Evolutionary conservation across 208 protist genomes (phyloP), one percentile per base, ranked within the genome.

Genomic region (Leishmania braziliensis): DNA sequence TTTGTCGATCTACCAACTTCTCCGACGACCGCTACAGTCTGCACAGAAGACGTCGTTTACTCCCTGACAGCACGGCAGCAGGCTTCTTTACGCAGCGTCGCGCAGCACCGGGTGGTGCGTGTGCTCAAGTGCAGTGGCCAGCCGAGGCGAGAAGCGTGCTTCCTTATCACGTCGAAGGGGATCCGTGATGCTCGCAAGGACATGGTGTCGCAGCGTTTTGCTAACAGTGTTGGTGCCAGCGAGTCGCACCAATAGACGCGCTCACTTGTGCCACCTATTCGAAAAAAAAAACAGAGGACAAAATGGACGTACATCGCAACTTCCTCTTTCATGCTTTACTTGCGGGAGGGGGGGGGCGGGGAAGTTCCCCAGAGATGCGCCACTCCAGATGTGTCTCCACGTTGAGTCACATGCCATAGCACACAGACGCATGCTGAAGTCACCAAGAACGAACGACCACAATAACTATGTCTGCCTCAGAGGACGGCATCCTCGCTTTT

Each of bases 101-200:
- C 77, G 43, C 94, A 95, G 71, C 92, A 97, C 81, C 93, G 93
- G 36, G 92, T 97, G 46, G 89, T 87, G 36, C 90, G 92, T 2
- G 72, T 97, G 54, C 74, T 95, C 51, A 92, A 92, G 72, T 86
- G 80, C 39, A 83, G 87, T 20, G 86, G 78, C 8, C 66, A 83
- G 36, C 62, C 82, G 29, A 84, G 89, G 18, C 75, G 83, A 1
- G 82, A 95, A 84, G 88, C 87, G 62, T 95, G 92, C 81, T 97
- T 97, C 58, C 83, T 83, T 2, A 86, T 97, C 39, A 92, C 88
- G 1, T 71, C 84, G 4, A 93, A 93, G 39, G 94, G 94, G 16
- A 84, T 97, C 50, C 92, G 94, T 33, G 92, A 97, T 63, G 81
- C 79, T 53, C 63, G 54, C 5, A 51, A 39, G n/a, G 75, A 78